phyloP scores from a whole-genome alignment of 768 basidiomycete genomes.

The Amanita molliuscula region DNA sequence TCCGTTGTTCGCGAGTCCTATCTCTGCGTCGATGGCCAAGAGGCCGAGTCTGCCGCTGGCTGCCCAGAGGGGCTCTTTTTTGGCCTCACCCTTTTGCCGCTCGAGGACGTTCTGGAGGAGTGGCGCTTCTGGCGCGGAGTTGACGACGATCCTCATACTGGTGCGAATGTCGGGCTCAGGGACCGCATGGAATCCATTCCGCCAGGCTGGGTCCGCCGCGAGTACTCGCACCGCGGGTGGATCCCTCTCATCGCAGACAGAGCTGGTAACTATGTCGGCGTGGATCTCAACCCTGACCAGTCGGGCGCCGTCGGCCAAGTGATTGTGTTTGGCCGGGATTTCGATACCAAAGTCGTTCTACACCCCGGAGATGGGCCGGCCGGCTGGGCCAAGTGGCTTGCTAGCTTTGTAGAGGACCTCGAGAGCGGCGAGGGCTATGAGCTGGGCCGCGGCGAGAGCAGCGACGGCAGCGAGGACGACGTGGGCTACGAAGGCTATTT shows the following conservation, averaged over 20 bases:
- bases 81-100: slow-evolving; percentile 84
- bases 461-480: slow-evolving; percentile 73
- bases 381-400: slow-evolving; percentile 95
- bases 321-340: slow-evolving; percentile 97
- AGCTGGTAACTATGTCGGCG: slow-evolving; percentile 91
- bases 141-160: slow-evolving; percentile 79
- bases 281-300: slow-evolving; percentile 85
- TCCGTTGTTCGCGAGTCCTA: slow-evolving; percentile 87
- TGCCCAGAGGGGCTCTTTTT: slow-evolving; percentile 91
- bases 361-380: slow-evolving; percentile 84
- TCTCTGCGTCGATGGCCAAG: slow-evolving; percentile 84
- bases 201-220: slow-evolving; percentile 75
- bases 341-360: slow-evolving; percentile 94
- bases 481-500: slow-evolving; percentile 85
- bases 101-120: slow-evolving; percentile 90
- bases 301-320: slow-evolving; percentile 80
- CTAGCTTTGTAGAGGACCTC: slow-evolving; percentile 83
- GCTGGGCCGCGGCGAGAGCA: slow-evolving; percentile 50
- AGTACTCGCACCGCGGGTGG: slow-evolving; percentile 95
- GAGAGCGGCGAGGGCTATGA: slow-evolving; percentile 88
- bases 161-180: slow-evolving; percentile 63
- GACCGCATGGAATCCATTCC: slow-evolving; percentile 85
- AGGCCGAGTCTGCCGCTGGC: slow-evolving; percentile 79
- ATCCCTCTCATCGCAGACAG: slow-evolving; percentile 91
- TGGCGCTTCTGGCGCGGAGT: slow-evolving; percentile 97